Base-by-base conservation (phyloP, 139 green algal genomes). In the Desmodesmus armatus region DNA sequence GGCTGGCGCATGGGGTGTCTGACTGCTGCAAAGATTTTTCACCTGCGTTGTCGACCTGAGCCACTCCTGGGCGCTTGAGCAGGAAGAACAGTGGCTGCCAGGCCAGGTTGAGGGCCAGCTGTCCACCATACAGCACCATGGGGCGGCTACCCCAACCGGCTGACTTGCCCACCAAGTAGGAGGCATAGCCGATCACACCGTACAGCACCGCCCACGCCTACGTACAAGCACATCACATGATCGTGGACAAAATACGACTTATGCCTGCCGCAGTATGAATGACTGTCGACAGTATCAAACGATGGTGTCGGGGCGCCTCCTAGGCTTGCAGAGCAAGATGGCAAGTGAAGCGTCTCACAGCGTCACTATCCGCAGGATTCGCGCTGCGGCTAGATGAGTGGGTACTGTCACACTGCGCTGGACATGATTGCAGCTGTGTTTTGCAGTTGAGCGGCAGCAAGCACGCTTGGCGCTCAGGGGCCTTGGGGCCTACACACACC, bases 21-120 rank as follows among this genome's bases (percentile, higher is more conserved):
- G n/a, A n/a, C n/a, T n/a, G n/a, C n/a, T n/a, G n/a, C n/a, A n/a
- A n/a, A n/a, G n/a, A 53, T 53, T 21, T 23, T 33, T 33, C 71
- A 79, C 78, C 78, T 51, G 47, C 39, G 7, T 77, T 84, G 0
- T 84, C 78, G 4, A 73, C 60, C 55, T 84, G 78, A 21, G 78
- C 78, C 44, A 75, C 43, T 13, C 60, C 78, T 21, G 78, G 78
- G 21, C 25, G 17, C 78, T 84, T 84, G 39, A 76, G 23, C 62
- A 84, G 25, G 78, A 84, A 84, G 78, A 84, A 84, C 60, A 84
- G 31, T 7, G 63, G 63, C 78, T 84, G 78, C 78, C 78, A 84
- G 21, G 78, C 78, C 27, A 84, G 62, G 78, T 84, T 84, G 29
- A 84, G 43, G 29, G 40, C 6, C 62, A 84, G 78, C 78, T 84